Evolutionary conservation across 2,329 filamentous ascomycete genomes (phyloP), one percentile per base, ranked within the genome.

Genomic region (Fusarium pseudonygamai): DNA sequence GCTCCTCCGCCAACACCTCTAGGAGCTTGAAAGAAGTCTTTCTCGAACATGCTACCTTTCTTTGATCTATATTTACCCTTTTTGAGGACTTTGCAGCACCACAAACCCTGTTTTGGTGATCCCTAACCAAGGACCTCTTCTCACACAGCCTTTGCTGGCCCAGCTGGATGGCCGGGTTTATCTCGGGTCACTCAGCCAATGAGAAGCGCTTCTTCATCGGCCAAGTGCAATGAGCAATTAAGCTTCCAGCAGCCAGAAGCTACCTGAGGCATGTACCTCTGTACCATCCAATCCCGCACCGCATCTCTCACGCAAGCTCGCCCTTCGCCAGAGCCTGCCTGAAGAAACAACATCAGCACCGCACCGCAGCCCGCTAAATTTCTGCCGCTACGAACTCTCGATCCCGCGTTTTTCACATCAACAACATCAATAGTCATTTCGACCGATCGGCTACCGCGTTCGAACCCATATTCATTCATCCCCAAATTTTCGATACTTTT

Each of bases 261-360:
- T 71, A 75, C 65, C 72, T 73, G 60, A 74, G 64, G 71, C 69
- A 73, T 49, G 72, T 74, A 75, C 72, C 69, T 71, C 39, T 24
- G 65, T 68, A 63, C 65, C 58, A 30, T 37, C 61, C 64, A 52
- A 45, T 56, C 39, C 57, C 62, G 42, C 53, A 55, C 55, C 14
- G 30, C 55, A 58, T 46, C 61, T 46, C 61, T 46, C 62, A 64
- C 39, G 56, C 62, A 70, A 71, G 66, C 69, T 67, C 74, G 55
- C 72, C 72, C 71, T 55, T 69, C 53, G 56, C 34, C 64, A 70
- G 65, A 59, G 55, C 68, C 74, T 71, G 63, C 66, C 75, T 72
- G 66, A 77, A 76, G 16, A 69, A 76, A 78, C 74, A 77, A 74
- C 75, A 78, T 76, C 75, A 78, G 76, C 76, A 74, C 73, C 50